Conservation (phyloP, 2,329 filamentous ascomycete species). For the Fusarium sp. region DNA sequence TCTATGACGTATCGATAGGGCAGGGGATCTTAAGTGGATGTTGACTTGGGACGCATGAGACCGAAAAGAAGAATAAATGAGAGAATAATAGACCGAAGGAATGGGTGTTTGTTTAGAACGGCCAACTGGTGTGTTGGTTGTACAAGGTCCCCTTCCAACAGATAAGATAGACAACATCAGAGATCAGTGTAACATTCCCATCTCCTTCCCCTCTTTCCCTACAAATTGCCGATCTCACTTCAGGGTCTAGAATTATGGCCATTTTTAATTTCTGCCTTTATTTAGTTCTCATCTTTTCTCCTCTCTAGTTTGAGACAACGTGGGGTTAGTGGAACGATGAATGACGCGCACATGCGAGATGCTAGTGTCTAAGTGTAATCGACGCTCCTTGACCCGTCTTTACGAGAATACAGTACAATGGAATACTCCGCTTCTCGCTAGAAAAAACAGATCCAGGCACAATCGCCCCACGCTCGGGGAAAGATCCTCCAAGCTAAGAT, state of each 20-base stretch:
- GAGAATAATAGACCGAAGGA: not conserved
- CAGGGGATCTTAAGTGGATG: not conserved
- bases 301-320: not conserved
- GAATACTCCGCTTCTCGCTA: not conserved
- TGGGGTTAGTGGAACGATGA: constrained; percentile 14
- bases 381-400: constrained; percentile 17
- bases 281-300: not conserved
- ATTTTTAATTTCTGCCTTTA: not conserved
- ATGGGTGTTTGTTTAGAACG: too few relatives aligned
- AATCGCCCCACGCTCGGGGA: constrained; percentile 18
- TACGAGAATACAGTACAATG: constrained; percentile 25
- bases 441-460: constrained; percentile 32
- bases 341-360: constrained; percentile 42
- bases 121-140: not conserved
- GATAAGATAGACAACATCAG: not conserved
- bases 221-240: not conserved
- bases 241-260: constrained; percentile 1
- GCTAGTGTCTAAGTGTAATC: constrained; percentile 29
- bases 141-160: not conserved
- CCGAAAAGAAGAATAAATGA: not conserved
- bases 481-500: not conserved
- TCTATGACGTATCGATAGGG: constrained; percentile 37
- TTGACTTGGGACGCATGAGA: not conserved
- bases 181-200: constrained; percentile 26
- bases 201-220: not conserved